Evolutionary conservation across 345 rosid genomes (phyloP), one percentile per base, ranked within the genome.

Genomic region (Aegle marmelos): DNA sequence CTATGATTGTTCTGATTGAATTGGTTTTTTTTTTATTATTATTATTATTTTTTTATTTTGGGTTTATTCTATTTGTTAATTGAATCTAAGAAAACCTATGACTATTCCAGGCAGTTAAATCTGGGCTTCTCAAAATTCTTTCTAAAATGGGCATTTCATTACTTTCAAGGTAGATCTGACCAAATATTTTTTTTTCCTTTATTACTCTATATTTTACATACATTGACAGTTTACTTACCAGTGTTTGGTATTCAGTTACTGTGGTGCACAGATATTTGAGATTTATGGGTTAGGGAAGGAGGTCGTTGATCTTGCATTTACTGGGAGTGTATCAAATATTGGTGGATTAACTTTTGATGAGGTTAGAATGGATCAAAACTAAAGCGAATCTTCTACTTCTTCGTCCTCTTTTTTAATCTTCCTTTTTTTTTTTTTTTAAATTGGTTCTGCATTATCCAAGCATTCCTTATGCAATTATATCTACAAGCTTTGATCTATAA

Each of bases 211-310:
- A 25, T 50, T 62, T n/a, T 30, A 24, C 21, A 64, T 66, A 67
- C 64, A 3, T 78, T 71, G 50, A 68, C 56, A 56, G 57, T 74
- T 82, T 78, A 86, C 86, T 76, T 56, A 63, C 33, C 67, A 65
- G 65, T 84, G 79, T 82, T 19, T 64, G 76, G 71, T 85, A 41
- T 88, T 79, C 79, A 96, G 99, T 83, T 96, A 96, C 70, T 94
- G 99, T 73, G 99, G 99, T 83, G 99, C 99, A 75, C 99, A 96
- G 87, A 94, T 96, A 79, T 94, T 96, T 87, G 99, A 96, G 91
- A 82, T 96, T 79, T 96, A 96, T 85, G 99, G 99, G 79, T 85
- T 96, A 70, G 97, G 98, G 53, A 60, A 88, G 80, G 99, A 94
- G 25, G 86, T 94, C 70, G 94, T 96, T 74, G 92, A 94, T 86